Evolutionary conservation across 176 grass and related monocot species (phyloP), one percentile per base, ranked within the genome.

Genomic region (Lolium rigidum): DNA sequence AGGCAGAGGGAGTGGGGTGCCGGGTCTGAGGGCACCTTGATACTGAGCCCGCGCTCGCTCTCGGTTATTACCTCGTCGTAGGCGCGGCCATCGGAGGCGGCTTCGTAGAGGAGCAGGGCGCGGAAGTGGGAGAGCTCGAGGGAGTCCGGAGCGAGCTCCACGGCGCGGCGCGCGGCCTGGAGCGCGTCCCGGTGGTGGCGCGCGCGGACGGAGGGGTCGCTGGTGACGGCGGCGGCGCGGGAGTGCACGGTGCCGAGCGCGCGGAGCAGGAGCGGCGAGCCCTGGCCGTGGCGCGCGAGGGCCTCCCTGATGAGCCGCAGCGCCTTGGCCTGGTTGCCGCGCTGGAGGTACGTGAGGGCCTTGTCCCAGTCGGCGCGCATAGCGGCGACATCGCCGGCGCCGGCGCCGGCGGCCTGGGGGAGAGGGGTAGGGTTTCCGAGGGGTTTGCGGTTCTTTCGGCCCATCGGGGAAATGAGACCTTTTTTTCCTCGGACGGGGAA

Each of bases 41-140:
- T 95, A 51, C 0, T 5, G 25, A 98, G 88, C 4, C 90, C 97
- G 20, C 92, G 92, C 73, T 87, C 88, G 85, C 97, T 95, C 94
- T 96, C 94, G 41, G 64, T 28, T 71, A 83, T 41, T 57, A 89
- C 94, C 10, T 88, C 87, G 78, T 98, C 94, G 83, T 94, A 98
- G n/a, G 79, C 86, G 60, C 84, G 54, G 41, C 64, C 43, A 74
- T 98, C 94, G 26, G 14, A 35, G 46, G 92, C 88, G 20, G 81
- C 82, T 4, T 96, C 94, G 58, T 51, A 94, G 49, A 95, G 83
- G 44, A 98, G 82, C n/a, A 82, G 71, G 17, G 97, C 92, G 75
- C 86, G 93, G 88, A 98, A 98, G 52, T 92, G 90, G 48, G 97
- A 88, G 7, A 95, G 93, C 82, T 96, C 94, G 66, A 95, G 50